Conservation (phyloP, 495 filamentous ascomycete species). For the Penicillium odoratum region DNA sequence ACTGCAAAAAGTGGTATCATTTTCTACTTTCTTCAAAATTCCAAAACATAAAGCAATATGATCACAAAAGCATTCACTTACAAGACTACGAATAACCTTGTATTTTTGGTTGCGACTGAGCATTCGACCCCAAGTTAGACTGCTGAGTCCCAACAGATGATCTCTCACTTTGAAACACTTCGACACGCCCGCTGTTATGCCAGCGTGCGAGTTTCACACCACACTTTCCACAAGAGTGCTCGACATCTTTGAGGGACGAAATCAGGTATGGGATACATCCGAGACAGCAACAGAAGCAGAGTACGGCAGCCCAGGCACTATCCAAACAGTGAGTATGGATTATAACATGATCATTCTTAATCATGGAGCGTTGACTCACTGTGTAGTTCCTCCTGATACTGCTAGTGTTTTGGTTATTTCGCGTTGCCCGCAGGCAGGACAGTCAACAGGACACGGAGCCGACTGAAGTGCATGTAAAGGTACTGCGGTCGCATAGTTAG, state of each 20-base stretch:
- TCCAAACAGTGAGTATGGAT: constrained; percentile 1
- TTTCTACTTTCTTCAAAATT: no score
- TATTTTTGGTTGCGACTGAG: neutral
- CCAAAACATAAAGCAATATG: no score
- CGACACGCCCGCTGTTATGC: constrained; percentile 51
- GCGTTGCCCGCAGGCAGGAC: constrained; percentile 46
- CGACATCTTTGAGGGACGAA: constrained; percentile 50
- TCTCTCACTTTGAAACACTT: constrained; percentile 34
- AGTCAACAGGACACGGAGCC: constrained; percentile 48
- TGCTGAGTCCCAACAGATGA: neutral
- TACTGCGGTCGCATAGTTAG: constrained; percentile 29
- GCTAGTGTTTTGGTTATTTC: constrained; percentile 46
- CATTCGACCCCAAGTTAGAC: neutral
- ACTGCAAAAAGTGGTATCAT: no score
- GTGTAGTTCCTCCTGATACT: constrained; percentile 48
- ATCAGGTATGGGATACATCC: constrained; percentile 56
- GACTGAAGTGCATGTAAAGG: constrained; percentile 34
- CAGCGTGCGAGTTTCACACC: constrained; percentile 48
- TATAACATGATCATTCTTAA: neutral
- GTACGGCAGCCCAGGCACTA: constrained; percentile 51
- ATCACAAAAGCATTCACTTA: no score
- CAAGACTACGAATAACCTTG: neutral
- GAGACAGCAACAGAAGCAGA: constrained; percentile 48
- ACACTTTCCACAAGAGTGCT: constrained; percentile 54
- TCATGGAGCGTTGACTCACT: constrained; percentile 37